Evolutionary conservation across 2,329 filamentous ascomycete species (phyloP), one percentile per base, ranked within the genome.

Genomic region (Paecilomyces dactylethromorphus): DNA sequence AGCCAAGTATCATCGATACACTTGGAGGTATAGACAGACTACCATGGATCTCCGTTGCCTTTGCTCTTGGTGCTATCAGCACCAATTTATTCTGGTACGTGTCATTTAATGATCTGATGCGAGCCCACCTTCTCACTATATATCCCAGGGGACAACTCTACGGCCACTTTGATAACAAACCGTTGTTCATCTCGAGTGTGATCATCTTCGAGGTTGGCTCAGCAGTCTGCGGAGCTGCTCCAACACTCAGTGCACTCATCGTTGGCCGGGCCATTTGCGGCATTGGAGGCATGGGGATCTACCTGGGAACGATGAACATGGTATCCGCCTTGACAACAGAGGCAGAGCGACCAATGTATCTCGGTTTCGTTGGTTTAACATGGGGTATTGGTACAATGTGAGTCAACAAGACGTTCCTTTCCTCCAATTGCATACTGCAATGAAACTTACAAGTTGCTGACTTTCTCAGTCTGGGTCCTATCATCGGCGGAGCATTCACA

Each of bases 231-330:
- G 79, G 78, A 8, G 76, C 69, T 0, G 76, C 78, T 0, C 75
- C 74, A 0, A 74, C 60, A 18, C 78, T 79, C 65, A 64, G 74
- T 51, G 76, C 76, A n/a, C 60, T 82, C n/a, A 83, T 84, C 53
- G 64, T 71, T 6, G 74, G 72, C 2, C 68, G 74, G 26, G 69
- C 66, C 7, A 63, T 73, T 8, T 63, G 63, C 54, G 71, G 73
- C 6, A 69, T n/a, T 15, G 35, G 35, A 15, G 35, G 35, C 35
- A 39, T 13, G 5, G 35, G 71, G 12, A 64, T 72, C 53, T 75
- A 74, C 55, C 50, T 66, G 22, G 69, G 69, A 3, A 62, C 66
- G 15, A 62, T 76, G 58, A 73, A 65, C 7, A 59, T 69, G 15
- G 55, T 74, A 7, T 58, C 65, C 54, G 53, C 64, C 57, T 32